Evolutionary conservation across 306 rosid species (phyloP).

Genomic region (Ochetophila trinervis): DNA sequence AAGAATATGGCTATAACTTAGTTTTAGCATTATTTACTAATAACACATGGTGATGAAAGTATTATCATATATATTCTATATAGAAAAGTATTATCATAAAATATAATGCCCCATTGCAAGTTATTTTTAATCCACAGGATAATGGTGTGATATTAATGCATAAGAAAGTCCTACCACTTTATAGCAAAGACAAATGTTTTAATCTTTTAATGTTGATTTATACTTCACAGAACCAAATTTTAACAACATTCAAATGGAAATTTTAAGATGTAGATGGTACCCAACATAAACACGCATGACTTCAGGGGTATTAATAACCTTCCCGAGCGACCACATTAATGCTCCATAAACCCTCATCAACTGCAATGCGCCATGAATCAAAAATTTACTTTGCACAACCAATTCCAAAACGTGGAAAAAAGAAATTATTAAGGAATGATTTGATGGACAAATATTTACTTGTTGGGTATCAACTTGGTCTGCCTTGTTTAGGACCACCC

Average conservation of each 20-base stretch:
- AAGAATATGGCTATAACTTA: too few relatives aligned
- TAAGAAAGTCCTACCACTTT: neutral
- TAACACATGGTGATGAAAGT: neutral
- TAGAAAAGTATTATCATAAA: too few relatives aligned
- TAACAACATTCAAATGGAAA: neutral
- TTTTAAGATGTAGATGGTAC: constrained; percentile 40
- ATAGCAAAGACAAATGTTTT: neutral
- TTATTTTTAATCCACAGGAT: neutral
- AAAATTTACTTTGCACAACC: neutral
- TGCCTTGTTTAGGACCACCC: constrained; percentile 91
- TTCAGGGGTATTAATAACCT: constrained; percentile 89
- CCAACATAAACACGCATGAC: constrained; percentile 91
- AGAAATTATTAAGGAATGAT: neutral
- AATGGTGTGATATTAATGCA: neutral
- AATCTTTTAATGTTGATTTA: neutral
- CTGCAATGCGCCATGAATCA: constrained; percentile 36
- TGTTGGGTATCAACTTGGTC: constrained; percentile 97
- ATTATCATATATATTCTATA: neutral
- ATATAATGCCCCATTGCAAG: too few relatives aligned
- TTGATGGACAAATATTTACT: constrained; percentile 33
- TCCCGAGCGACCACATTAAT: constrained; percentile 99
- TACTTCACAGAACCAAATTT: neutral
- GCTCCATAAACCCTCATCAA: constrained; percentile 98
- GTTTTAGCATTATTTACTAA: neutral
- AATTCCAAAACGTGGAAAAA: neutral